phyloP scores from a whole-genome alignment of 192 early-diverging fungal species.

The Coemansia sp. region DNA sequence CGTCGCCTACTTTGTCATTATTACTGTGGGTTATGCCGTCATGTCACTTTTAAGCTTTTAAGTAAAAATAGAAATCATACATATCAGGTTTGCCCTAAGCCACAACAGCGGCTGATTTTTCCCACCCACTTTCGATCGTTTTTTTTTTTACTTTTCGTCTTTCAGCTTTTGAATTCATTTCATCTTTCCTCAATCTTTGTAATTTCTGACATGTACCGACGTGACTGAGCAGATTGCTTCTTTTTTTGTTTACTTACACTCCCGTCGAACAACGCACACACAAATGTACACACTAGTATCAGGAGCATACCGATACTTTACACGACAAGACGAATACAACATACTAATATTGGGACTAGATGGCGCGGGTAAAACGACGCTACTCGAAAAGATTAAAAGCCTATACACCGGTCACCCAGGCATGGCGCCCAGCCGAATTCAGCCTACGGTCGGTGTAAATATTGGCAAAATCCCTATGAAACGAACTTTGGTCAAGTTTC shows the following conservation, averaged over 20 bases:
- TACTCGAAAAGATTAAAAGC: slow-evolving; percentile 89
- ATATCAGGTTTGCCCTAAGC: no score
- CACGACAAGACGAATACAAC: slow-evolving; percentile 88
- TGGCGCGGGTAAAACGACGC: slow-evolving; percentile 97
- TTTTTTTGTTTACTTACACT: not conserved
- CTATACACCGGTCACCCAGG: slow-evolving; percentile 70
- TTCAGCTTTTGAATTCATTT: not conserved
- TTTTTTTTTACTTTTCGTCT: not conserved
- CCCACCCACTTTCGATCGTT: not conserved
- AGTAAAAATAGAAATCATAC: not conserved
- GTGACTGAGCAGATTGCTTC: not conserved
- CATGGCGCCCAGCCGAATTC: slow-evolving; percentile 87
- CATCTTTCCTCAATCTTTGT: not conserved
- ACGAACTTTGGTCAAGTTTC: slow-evolving; percentile 69
- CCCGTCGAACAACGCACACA: not conserved
- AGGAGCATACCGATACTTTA: slow-evolving; percentile 88
- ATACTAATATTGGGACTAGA: slow-evolving; percentile 97
- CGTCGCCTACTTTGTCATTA: slow-evolving; percentile 68
- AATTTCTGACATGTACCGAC: not conserved
- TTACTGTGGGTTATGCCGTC: slow-evolving; percentile 76
- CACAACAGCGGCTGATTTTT: not conserved
- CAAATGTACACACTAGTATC: slow-evolving; percentile 90
- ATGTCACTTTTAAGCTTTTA: slow-evolving; percentile 67
- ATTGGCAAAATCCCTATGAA: slow-evolving; percentile 58
- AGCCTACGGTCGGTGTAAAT: slow-evolving; percentile 93